Conservation (phyloP, 805 yeast species). For the Saccharomyces eubayanus region DNA sequence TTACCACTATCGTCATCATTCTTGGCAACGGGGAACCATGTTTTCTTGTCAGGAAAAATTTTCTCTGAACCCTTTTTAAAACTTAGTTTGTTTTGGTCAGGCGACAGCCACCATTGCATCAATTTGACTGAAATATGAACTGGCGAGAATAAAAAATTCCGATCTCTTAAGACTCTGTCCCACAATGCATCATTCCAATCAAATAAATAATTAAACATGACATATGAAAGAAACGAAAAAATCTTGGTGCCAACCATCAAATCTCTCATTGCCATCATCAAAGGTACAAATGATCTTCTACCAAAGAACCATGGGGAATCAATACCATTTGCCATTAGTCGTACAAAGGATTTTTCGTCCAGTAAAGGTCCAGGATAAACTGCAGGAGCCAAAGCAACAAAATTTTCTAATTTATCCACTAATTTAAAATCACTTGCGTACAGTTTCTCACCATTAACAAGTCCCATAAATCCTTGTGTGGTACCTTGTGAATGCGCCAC, state of each 20-base stretch:
- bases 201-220: slow-evolving; percentile 79
- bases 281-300: slow-evolving; percentile 64
- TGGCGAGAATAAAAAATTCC: slow-evolving; percentile 81
- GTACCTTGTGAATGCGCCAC: slow-evolving; percentile 93
- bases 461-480: slow-evolving; percentile 67
- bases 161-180: slow-evolving; percentile 55
- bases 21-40: slow-evolving; percentile 42
- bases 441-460: slow-evolving; percentile 39
- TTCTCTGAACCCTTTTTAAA: slow-evolving; percentile 32
- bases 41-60: slow-evolving; percentile 42
- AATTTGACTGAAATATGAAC: slow-evolving; percentile 69
- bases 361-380: slow-evolving; percentile 77
- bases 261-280: slow-evolving; percentile 54
- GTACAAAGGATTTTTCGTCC: slow-evolving; percentile 52
- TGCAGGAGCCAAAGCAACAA: slow-evolving; percentile 83
- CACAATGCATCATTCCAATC: slow-evolving; percentile 81
- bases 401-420: slow-evolving; percentile 52
- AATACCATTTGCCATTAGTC: slow-evolving; percentile 49
- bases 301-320: slow-evolving; percentile 57
- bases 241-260: slow-evolving; percentile 41
- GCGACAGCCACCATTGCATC: slow-evolving; percentile 89
- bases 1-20: not conserved
- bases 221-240: slow-evolving; percentile 59
- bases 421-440: slow-evolving; percentile 30
- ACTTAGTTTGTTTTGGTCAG: slow-evolving; percentile 33